Base-by-base conservation (phyloP, 345 rosid genomes). In the Punica granatum region DNA sequence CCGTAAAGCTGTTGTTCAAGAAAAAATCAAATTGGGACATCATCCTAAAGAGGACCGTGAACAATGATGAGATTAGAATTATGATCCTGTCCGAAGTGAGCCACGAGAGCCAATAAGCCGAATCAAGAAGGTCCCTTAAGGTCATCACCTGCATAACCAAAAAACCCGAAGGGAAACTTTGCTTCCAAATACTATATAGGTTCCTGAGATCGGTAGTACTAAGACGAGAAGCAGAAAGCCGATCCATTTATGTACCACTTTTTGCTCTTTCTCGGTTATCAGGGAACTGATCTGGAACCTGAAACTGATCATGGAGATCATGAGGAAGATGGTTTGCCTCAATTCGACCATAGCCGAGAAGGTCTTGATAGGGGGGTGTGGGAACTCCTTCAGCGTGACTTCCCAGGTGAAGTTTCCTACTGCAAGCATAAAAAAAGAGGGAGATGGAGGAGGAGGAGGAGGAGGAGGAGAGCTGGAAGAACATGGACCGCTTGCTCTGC, bases 31-130 rank as follows among this genome's bases (percentile, higher is more conserved):
- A 88, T 78, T 83, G 98, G 72, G 90, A 93, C 90, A 90, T 87
- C 97, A 90, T 83, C 43, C 98, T 96, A 59, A 93, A 93, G 65
- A 93, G 88, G 75, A 86, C 79, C 2, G 82, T 80, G 71, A 90
- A 77, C 69, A 93, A 78, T 12, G 98, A 86, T 4, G 98, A 93
- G 69, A 93, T 48, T 25, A 85, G 70, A 33, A 86, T 70, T 49
- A 88, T 77, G 34, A 81, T 68, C 60, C 87, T 94, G 72, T 90
- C 98, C 92, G 96, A 93, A 60, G 81, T 73, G 71, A 93, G 85
- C 96, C 96, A 93, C 28, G 97, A 93, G 44, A 87, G 69, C 97
- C 97, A 90, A 54, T 87, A 89, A 56, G 96, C 89, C 69, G 96
- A 80, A 73, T 93, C 97, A 43, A 81, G 88, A 77, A 93, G 94